Conservation (phyloP, 257 asterid species). For the Ocimum tenuiflorum region DNA sequence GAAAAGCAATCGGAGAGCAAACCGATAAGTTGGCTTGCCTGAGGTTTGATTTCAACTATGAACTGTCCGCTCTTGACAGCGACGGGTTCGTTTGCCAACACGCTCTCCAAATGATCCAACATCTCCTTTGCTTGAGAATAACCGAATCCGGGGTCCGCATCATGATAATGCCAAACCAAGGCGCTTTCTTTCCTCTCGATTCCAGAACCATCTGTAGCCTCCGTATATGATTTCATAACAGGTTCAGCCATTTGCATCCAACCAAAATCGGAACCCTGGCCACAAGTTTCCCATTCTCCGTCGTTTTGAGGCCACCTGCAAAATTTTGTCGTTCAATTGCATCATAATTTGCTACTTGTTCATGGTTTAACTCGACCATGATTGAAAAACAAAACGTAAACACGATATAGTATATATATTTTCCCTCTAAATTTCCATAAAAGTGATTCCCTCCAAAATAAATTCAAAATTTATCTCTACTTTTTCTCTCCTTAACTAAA, state of each 20-base stretch:
- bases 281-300: conserved; percentile 59
- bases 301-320: conserved; percentile 69
- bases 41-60: conserved; percentile 92
- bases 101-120: conserved; percentile 91
- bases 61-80: conserved; percentile 89
- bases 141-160: conserved; percentile 85
- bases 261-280: conserved; percentile 66
- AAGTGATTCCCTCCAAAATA: no score
- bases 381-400: no score
- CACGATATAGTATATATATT: no score
- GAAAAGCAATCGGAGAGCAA: not conserved
- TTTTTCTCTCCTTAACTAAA: no score
- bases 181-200: conserved; percentile 83
- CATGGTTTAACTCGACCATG: no score
- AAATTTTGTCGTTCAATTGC: conserved; percentile 13
- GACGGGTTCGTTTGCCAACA: conserved; percentile 88
- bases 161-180: conserved; percentile 86
- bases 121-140: conserved; percentile 85
- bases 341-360: no score
- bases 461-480: no score
- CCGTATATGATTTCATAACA: conserved; percentile 84
- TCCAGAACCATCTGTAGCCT: conserved; percentile 85
- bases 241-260: conserved; percentile 94
- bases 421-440: no score
- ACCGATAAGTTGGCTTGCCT: conserved; percentile 33